phyloP scores from a whole-genome alignment of 305 asterid species.

The Fraxinus baroniana region DNA sequence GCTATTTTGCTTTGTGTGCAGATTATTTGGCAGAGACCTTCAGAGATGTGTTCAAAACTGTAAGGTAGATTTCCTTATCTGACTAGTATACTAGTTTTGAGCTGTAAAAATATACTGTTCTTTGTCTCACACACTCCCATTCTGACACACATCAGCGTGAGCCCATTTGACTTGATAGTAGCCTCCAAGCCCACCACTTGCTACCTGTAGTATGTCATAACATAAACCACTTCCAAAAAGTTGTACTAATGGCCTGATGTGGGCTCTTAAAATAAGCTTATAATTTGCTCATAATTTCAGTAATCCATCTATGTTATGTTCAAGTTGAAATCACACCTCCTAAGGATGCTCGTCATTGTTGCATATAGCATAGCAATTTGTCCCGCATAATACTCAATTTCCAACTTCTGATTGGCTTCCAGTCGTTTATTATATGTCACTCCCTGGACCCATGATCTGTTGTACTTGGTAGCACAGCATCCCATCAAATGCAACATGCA shows the following conservation, averaged over 20 bases:
- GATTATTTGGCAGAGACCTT: constrained; percentile 74
- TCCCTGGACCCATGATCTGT: background rate
- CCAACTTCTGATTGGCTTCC: background rate
- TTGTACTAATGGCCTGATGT: background rate
- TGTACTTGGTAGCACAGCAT: background rate
- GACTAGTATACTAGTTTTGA: background rate
- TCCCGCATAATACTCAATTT: background rate
- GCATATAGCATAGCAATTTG: background rate
- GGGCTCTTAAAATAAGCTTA: background rate
- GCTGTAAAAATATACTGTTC: background rate
- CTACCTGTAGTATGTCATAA: background rate
- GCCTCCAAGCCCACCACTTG: background rate
- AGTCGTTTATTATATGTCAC: background rate
- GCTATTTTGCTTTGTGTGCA: constrained; percentile 37
- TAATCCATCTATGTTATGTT: background rate
- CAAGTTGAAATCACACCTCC: background rate
- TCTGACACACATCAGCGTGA: background rate
- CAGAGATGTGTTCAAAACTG: constrained; percentile 61
- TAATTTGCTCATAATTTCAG: background rate
- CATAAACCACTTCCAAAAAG: background rate
- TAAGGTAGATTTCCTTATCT: constrained; percentile 51
- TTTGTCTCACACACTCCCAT: background rate
- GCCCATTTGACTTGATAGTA: background rate
- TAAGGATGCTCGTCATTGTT: background rate
- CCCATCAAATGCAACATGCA: background rate